Conservation (phyloP, 2,329 filamentous ascomycete species). For the Calonectria leucothoes region DNA sequence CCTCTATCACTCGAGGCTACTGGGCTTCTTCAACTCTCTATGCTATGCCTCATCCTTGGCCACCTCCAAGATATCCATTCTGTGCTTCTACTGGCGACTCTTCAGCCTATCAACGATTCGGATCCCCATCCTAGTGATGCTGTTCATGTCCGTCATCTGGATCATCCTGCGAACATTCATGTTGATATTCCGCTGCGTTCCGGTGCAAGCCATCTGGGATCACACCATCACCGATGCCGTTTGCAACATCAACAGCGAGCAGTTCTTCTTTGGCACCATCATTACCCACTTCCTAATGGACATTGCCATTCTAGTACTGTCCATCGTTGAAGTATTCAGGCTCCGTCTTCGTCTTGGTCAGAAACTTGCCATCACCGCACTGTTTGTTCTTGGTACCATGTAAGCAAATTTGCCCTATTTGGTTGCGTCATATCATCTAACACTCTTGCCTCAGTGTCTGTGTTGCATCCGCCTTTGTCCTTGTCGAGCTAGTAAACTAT, state of each 20-base stretch:
- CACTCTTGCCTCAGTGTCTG: constrained; percentile 21
- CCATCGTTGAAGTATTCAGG: constrained; percentile 43
- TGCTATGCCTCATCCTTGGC: constrained; percentile 42
- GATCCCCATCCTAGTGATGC: constrained; percentile 40
- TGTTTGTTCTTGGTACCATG: constrained; percentile 42
- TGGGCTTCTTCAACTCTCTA: constrained; percentile 28
- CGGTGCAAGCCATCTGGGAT: constrained; percentile 49
- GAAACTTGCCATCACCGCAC: constrained; percentile 37
- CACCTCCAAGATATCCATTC: constrained; percentile 42
- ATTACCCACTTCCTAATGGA: constrained; percentile 48
- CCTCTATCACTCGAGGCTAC: constrained; percentile 25
- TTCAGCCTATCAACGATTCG: constrained; percentile 43
- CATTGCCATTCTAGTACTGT: constrained; percentile 44
- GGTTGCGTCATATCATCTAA: constrained; percentile 10
- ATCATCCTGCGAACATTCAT: constrained; percentile 45
- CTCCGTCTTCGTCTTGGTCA: constrained; percentile 39
- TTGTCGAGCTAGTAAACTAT: constrained; percentile 26
- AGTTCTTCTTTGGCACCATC: constrained; percentile 48
- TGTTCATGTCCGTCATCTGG: constrained; percentile 38
- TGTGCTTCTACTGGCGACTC: constrained; percentile 45
- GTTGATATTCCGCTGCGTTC: constrained; percentile 48
- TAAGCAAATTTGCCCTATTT: constrained; percentile 16
- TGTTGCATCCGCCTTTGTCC: constrained; percentile 29
- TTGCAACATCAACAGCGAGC: constrained; percentile 44
- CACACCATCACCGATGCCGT: constrained; percentile 35